These are phyloP conservation scores for Cercospora sojina DNA, from an alignment of 2,329 filamentous ascomycete species.

Conservation along the genomic window DNA sequence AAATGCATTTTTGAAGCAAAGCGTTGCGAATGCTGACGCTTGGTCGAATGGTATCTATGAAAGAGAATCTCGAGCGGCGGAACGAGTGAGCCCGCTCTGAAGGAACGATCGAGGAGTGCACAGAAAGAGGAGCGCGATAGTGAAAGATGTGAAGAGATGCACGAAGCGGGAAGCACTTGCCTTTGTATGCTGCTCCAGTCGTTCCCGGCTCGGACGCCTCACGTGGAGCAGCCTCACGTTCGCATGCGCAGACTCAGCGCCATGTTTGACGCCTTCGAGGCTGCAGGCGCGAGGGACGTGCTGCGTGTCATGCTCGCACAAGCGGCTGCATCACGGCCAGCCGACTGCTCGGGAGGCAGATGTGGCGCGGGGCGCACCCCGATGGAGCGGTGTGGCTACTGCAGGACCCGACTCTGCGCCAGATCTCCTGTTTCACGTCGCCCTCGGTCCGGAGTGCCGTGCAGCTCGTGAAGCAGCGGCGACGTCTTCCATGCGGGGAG, in stretches of 20 bases:
- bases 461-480: neutral
- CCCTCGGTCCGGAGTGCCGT: neutral
- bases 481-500: too few species aligned
- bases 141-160: conserved; percentile 1
- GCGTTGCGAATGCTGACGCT: conserved; percentile 3
- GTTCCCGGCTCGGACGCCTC: conserved; percentile 10
- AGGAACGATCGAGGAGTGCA: conserved; percentile 19
- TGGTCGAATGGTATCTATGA: neutral
- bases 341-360: conserved; percentile 17
- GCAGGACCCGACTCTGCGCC: conserved; percentile 8
- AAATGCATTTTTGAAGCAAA: conserved; percentile 24
- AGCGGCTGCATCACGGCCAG: conserved; percentile 22
- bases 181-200: conserved; percentile 36
- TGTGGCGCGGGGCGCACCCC: conserved; percentile 17
- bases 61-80: conserved; percentile 37
- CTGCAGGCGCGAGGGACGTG: conserved; percentile 18
- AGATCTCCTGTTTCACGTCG: conserved; percentile 12
- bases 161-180: conserved; percentile 39
- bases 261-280: conserved; percentile 20
- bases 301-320: conserved; percentile 19
- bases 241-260: conserved; percentile 13
- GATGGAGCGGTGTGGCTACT: conserved; percentile 2
- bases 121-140: conserved; percentile 5
- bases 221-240: conserved; percentile 13
- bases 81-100: conserved; percentile 49